phyloP scores from a whole-genome alignment of 805 yeast genomes.

The Nakazawaea molendinolei region DNA sequence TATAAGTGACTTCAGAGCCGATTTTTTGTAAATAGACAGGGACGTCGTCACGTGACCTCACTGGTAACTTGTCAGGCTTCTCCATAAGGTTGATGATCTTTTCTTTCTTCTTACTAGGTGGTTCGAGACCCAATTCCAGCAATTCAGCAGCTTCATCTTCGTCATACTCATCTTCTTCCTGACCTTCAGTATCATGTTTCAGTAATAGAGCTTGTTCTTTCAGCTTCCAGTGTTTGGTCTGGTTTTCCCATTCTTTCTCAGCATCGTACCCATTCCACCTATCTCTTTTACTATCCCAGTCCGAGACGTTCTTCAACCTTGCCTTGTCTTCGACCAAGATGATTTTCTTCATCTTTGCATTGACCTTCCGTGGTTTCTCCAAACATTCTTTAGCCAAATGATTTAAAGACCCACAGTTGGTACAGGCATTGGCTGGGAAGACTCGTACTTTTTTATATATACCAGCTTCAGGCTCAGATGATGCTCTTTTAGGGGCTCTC shows the following conservation, averaged over 20 bases:
- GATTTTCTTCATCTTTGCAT: constrained; percentile 17
- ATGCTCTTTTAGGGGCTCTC: constrained; percentile 11
- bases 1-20: constrained; percentile 37
- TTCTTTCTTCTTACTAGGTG: constrained; percentile 13
- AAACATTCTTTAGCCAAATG: constrained; percentile 51
- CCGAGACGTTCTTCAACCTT: constrained; percentile 24
- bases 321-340: constrained; percentile 12
- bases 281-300: constrained; percentile 70
- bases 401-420: constrained; percentile 50
- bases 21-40: constrained; percentile 58
- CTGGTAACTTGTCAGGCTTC: constrained; percentile 29
- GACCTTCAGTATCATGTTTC: constrained; percentile 8
- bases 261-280: constrained; percentile 77
- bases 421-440: constrained; percentile 33
- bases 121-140: constrained; percentile 30
- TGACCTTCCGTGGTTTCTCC: constrained; percentile 43
- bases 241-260: constrained; percentile 47
- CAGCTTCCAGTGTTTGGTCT: constrained; percentile 38
- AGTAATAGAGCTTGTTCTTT: constrained; percentile 23
- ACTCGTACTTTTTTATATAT: constrained; percentile 12
- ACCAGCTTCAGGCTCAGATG: neutral
- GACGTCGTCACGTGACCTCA: constrained; percentile 67
- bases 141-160: constrained; percentile 39
- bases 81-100: constrained; percentile 12
- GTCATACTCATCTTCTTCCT: constrained; percentile 20